A percentile compares a stretch with the other conserved stretches of the same genome.
phyloP scores from a whole-genome alignment of 345 rosid genomes.

The Isatis tinctoria region DNA sequence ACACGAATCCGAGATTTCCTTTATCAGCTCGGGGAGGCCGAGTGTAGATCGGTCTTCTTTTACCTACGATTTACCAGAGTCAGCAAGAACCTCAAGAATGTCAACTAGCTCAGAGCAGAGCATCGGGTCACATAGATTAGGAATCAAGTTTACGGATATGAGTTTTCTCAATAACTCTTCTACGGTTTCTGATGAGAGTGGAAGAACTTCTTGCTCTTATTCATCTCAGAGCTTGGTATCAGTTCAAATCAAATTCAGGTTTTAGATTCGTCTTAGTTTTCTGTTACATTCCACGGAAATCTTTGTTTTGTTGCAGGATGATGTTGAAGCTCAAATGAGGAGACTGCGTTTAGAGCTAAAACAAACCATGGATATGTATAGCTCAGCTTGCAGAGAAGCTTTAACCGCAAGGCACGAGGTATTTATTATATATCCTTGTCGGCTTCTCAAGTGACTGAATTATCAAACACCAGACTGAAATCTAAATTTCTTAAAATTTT shows the following conservation, averaged over 20 bases:
- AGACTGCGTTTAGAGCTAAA: conserved; percentile 75
- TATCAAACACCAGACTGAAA: not conserved
- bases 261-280: not conserved
- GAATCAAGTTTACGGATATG: conserved; percentile 41
- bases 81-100: conserved; percentile 37
- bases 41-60: conserved; percentile 59
- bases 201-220: conserved; percentile 46
- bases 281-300: not conserved
- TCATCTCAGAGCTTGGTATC: conserved; percentile 55
- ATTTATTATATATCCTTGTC: not conserved
- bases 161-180: conserved; percentile 42
- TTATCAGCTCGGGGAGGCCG: conserved; percentile 69
- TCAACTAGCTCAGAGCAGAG: conserved; percentile 67
- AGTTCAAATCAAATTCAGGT: not conserved
- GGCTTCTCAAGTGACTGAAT: not conserved
- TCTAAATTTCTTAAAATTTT: not conserved
- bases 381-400: conserved; percentile 85
- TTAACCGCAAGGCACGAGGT: conserved; percentile 79
- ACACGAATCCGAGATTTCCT: conserved; percentile 62
- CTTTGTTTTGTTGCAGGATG: conserved; percentile 45
- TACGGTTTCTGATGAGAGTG: conserved; percentile 53
- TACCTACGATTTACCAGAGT: conserved; percentile 44
- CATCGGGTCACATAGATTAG: conserved; percentile 49
- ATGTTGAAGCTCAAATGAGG: conserved; percentile 79
- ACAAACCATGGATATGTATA: conserved; percentile 94